Evolutionary conservation across 2,329 filamentous ascomycete genomes (phyloP).

Genomic region (Elsinoe australis): DNA sequence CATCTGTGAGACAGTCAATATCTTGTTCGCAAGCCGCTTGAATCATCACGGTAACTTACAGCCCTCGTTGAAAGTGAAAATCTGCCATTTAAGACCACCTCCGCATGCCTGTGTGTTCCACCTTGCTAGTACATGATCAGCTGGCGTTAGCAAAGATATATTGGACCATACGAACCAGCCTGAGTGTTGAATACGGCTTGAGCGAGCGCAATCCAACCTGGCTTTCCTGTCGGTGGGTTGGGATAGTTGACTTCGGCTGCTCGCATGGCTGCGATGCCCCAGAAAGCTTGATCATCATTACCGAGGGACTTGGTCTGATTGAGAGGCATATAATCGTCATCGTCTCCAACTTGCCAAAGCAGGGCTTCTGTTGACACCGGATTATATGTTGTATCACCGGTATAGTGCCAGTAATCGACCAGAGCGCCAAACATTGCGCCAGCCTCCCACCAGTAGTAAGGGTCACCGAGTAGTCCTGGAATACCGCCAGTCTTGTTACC

Average conservation of each 20-base stretch:
- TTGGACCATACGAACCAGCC: no score
- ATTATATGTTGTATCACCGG: slow-evolving; percentile 59
- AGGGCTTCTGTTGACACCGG: slow-evolving; percentile 50
- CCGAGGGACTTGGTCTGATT: slow-evolving; percentile 36
- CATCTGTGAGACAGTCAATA: no score
- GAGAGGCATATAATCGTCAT: slow-evolving; percentile 51
- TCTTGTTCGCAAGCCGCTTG: no score
- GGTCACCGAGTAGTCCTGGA: slow-evolving; percentile 26
- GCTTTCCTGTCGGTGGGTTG: slow-evolving; percentile 34
- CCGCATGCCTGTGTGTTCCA: slow-evolving; percentile 30
- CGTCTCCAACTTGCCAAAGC: slow-evolving; percentile 51
- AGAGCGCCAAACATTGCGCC: slow-evolving; percentile 54
- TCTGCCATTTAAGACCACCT: slow-evolving; percentile 48
- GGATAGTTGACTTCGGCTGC: slow-evolving; percentile 46
- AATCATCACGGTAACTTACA: no score
- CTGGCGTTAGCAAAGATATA: no score
- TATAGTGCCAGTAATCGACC: slow-evolving; percentile 63
- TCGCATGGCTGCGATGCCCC: slow-evolving; percentile 48
- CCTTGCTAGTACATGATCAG: no score
- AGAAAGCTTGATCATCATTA: slow-evolving; percentile 52
- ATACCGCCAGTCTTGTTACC: slow-evolving; percentile 26
- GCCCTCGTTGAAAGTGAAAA: slow-evolving; percentile 67
- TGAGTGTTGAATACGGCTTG: slow-evolving; percentile 34
- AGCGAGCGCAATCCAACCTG: slow-evolving; percentile 38
- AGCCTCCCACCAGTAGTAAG: slow-evolving; percentile 71